Base-by-base conservation (phyloP, 176 grass and related monocot genomes). In the Ensete glaucum region DNA sequence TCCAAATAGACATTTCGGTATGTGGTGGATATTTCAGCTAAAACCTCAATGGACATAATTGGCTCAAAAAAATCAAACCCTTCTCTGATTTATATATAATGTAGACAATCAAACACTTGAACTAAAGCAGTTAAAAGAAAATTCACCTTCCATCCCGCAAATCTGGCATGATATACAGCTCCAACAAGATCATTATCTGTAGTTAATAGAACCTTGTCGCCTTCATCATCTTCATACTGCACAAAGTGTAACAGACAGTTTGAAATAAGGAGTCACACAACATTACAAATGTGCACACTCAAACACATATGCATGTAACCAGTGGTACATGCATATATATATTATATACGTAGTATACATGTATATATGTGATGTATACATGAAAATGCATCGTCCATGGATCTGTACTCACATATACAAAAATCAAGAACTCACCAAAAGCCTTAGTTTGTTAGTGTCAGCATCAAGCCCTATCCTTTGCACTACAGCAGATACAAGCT, bases 141-240 rank as follows among this genome's bases (percentile, higher is more conserved):
- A 53, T 27, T 72, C 57, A 99, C 95, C 95, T 99, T 99, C 73
- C 84, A 70, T n/a, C 95, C 95, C 2, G 86, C 84, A 56, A 83
- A 91, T 80, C 89, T 91, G 64, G 86, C 95, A 82, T 85, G 79
- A 29, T 88, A 80, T 34, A 99, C 81, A n/a, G 95, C 95, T 78
- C 82, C 76, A 48, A 74, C 59, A 84, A 99, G 82, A 86, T 99
- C 95, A 49, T 34, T 67, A 65, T 94, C 95, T 20, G 91, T 81
- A 63, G 86, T 89, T 59, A 99, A 80, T 54, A 99, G 82, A 29
- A 94, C 95, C 52, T 67, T 84, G 65, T 99, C 95, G 1, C 88
- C 88, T 88, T 99, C 95, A 60, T 94, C 95, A 81, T 99, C 95
- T 75, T 99, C 90, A 62, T 99, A 99, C 95, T 99, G 49, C 63